Evolutionary conservation across 768 basidiomycete genomes (phyloP).

Genomic region (Gloeostereum incarnatum): DNA sequence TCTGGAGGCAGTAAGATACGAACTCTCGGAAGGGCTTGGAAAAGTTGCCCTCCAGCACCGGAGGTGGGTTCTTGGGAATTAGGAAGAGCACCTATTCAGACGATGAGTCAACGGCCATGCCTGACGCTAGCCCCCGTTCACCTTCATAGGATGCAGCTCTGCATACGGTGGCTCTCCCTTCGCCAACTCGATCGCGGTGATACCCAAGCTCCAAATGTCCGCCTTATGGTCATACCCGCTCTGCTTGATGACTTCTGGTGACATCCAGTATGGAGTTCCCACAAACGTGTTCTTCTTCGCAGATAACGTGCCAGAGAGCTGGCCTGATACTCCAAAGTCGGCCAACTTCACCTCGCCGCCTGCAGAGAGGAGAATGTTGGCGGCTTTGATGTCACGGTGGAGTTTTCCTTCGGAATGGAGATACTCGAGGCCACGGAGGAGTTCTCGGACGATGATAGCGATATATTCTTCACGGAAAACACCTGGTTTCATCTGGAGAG

Average conservation of each 20-base stretch:
- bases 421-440: constrained; percentile 89
- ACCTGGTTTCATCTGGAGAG: constrained; percentile 89
- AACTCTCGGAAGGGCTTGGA: constrained; percentile 93
- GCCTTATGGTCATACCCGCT: constrained; percentile 99
- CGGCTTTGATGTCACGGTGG: constrained; percentile 99
- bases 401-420: constrained; percentile 94
- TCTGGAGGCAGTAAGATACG: constrained; percentile 83
- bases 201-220: constrained; percentile 97
- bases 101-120: background rate
- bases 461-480: constrained; percentile 98
- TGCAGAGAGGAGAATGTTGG: constrained; percentile 88
- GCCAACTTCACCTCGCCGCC: constrained; percentile 95
- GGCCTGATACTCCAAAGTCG: constrained; percentile 98
- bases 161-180: constrained; percentile 98
- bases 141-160: constrained; percentile 99
- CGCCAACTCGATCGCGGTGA: constrained; percentile 95
- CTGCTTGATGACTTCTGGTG: constrained; percentile 98
- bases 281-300: constrained; percentile 99
- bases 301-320: constrained; percentile 85
- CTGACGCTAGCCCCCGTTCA: constrained; percentile 19
- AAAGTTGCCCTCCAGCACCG: constrained; percentile 82
- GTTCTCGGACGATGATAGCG: constrained; percentile 90
- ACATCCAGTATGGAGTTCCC: constrained; percentile 99
- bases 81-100: constrained; percentile 82
- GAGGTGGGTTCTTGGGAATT: constrained; percentile 96